Base-by-base conservation (phyloP, 2,329 filamentous ascomycete genomes). In the Exserohilum rostratum region DNA sequence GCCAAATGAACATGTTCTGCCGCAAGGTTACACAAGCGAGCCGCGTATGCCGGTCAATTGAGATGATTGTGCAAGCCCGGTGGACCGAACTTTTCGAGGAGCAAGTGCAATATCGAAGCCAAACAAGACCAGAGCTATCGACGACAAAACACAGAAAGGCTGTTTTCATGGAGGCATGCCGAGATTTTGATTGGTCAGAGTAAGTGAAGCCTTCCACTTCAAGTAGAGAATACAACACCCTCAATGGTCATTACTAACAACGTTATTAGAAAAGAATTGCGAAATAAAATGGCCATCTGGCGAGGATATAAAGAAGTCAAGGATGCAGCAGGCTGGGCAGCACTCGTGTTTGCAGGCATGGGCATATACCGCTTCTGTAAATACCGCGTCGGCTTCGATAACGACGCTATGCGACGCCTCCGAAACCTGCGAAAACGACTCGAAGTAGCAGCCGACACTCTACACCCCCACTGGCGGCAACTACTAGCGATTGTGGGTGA, bases 321-420 rank as follows among this genome's bases (percentile, higher is more conserved):
- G 68, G 79, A 83, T 46, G 77, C 79, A 15, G 83, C 80, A 3
- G 83, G 83, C 3, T 85, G 82, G 82, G 79, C 78, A 2, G 77
- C 81, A 10, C 75, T 86, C 3, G 79, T 85, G 2, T 85, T 86
- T 59, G 79, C 83, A 4, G 82, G 83, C 30, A 82, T 82, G 71
- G 83, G 83, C 1, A 78, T 86, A 12, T 85, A 85, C 66, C 77
- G 83, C 77, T 86, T 85, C 67, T 85, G 83, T 78, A 86, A 86
- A 64, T 85, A 85, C 64, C 78, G 83, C 38, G 79, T 81, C 0
- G 80, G 80, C 4, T 84, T 85, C 62, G 77, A 79, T 37, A 75
- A 77, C 5, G 80, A 81, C 13, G 79, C 82, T 3, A 80, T 83
- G 69, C 73, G 77, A 31, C 77, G 77, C 2, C 71, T 85, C 6